Percentiles rank a stretch among this genome's conserved stretches.
phyloP scores from a whole-genome alignment of 2,329 filamentous ascomycete genomes.

The Phaeosphaeriaceae sp. region DNA sequence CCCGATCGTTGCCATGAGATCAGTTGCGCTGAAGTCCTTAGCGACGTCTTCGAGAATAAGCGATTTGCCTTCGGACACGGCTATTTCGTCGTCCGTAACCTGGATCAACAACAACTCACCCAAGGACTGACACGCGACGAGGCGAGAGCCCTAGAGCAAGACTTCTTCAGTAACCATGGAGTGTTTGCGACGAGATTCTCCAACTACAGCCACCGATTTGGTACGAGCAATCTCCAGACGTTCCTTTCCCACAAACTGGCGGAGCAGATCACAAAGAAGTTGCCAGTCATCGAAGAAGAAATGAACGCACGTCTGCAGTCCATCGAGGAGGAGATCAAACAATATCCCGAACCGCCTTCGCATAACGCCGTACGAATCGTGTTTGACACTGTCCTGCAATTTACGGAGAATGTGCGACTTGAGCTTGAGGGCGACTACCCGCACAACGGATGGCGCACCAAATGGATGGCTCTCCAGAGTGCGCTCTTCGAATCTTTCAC shows the following conservation, averaged over 20 bases:
- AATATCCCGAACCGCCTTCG: conserved; percentile 71
- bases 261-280: conserved; percentile 48
- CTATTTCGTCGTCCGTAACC: conserved; percentile 79
- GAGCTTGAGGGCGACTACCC: conserved; percentile 61
- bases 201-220: conserved; percentile 56
- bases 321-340: conserved; percentile 64
- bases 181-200: conserved; percentile 58
- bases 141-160: conserved; percentile 58
- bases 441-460: conserved; percentile 51
- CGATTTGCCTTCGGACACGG: conserved; percentile 73
- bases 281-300: conserved; percentile 55
- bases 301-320: conserved; percentile 57
- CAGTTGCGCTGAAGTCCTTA: conserved; percentile 62
- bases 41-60: conserved; percentile 67
- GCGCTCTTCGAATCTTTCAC: conserved; percentile 59
- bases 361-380: conserved; percentile 73
- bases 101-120: conserved; percentile 61
- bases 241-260: conserved; percentile 60
- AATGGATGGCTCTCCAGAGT: conserved; percentile 56
- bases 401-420: conserved; percentile 63
- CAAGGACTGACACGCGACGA: conserved; percentile 52
- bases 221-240: conserved; percentile 59
- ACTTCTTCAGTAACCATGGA: conserved; percentile 56
- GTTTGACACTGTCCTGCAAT: conserved; percentile 63
- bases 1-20: conserved; percentile 73